phyloP scores from a whole-genome alignment of 2,329 filamentous ascomycete genomes.

The Decorospora gaudefroyi region DNA sequence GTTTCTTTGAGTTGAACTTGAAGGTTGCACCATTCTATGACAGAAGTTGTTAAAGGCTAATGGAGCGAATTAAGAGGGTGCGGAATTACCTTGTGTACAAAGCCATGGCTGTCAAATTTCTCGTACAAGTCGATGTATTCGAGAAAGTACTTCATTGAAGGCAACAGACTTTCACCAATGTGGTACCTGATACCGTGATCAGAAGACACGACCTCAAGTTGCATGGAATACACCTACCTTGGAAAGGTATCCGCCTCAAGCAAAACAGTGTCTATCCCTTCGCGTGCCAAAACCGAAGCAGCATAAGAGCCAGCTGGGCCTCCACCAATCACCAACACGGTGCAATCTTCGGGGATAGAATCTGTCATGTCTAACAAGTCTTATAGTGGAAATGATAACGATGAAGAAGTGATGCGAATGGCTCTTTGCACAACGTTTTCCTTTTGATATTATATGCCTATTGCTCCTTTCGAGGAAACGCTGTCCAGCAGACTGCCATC shows the following conservation, averaged over 20 bases:
- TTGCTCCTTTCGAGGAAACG: too few relatives aligned
- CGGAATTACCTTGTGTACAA: slow-evolving; percentile 15
- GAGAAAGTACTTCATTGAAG: slow-evolving; percentile 21
- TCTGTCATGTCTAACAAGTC: too few relatives aligned
- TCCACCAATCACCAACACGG: slow-evolving; percentile 48
- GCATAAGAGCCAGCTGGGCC: slow-evolving; percentile 56
- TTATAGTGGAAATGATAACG: too few relatives aligned
- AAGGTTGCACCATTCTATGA: slow-evolving; percentile 18
- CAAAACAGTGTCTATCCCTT: slow-evolving; percentile 53
- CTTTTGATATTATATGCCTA: too few relatives aligned
- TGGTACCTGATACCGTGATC: not conserved
- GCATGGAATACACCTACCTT: slow-evolving; percentile 11
- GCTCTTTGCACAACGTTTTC: too few relatives aligned
- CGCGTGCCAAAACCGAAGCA: slow-evolving; percentile 51
- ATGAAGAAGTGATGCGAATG: too few relatives aligned
- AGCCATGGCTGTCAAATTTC: slow-evolving; percentile 21
- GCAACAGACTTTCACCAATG: slow-evolving; percentile 21
- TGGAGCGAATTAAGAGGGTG: too few relatives aligned
- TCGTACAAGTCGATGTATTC: slow-evolving; percentile 18
- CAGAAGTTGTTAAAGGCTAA: not conserved
- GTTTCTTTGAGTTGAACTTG: slow-evolving; percentile 17
- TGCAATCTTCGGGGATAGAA: too few relatives aligned
- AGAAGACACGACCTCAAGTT: too few relatives aligned
- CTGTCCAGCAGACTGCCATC: too few relatives aligned
- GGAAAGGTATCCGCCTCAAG: slow-evolving; percentile 50